These are phyloP conservation scores for Phoenix roebelenii DNA, from an alignment of 176 grass and related monocot species.

Conservation along the genomic window DNA sequence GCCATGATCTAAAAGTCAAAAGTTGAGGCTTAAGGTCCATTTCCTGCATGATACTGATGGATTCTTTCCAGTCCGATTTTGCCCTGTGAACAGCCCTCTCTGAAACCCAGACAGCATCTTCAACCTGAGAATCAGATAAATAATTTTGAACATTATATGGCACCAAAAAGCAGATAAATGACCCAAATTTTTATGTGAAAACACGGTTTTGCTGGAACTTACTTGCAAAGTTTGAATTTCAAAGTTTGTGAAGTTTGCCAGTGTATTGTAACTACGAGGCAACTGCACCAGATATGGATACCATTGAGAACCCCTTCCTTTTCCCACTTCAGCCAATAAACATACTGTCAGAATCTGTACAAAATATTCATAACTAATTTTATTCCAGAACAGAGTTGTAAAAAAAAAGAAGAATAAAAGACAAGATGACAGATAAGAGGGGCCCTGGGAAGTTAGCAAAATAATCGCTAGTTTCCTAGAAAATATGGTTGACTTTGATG, in stretches of 20 bases:
- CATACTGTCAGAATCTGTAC: conserved; percentile 55
- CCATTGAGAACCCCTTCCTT: conserved; percentile 64
- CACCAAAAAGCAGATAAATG: conserved; percentile 6
- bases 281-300: conserved; percentile 75
- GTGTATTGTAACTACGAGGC: conserved; percentile 58
- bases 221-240: conserved; percentile 86
- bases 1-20: conserved; percentile 72
- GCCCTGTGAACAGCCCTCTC: conserved; percentile 41
- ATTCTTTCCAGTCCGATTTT: conserved; percentile 62
- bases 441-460: too few relatives aligned
- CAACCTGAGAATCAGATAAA: conserved; percentile 30
- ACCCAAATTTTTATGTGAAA: background rate
- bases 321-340: conserved; percentile 70
- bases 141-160: conserved; percentile 12
- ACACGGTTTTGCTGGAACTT: conserved; percentile 26
- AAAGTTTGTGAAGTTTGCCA: conserved; percentile 56
- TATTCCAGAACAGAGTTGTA: too few relatives aligned
- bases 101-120: conserved; percentile 77
- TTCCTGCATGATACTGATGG: conserved; percentile 38
- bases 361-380: background rate
- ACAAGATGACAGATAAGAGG: too few relatives aligned
- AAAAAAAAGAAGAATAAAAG: too few relatives aligned
- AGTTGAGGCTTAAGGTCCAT: conserved; percentile 58
- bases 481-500: too few relatives aligned
- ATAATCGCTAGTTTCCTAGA: too few relatives aligned